Conservation (phyloP, 129 eudicot genomes). For the Centrapalus pauciflorus region DNA sequence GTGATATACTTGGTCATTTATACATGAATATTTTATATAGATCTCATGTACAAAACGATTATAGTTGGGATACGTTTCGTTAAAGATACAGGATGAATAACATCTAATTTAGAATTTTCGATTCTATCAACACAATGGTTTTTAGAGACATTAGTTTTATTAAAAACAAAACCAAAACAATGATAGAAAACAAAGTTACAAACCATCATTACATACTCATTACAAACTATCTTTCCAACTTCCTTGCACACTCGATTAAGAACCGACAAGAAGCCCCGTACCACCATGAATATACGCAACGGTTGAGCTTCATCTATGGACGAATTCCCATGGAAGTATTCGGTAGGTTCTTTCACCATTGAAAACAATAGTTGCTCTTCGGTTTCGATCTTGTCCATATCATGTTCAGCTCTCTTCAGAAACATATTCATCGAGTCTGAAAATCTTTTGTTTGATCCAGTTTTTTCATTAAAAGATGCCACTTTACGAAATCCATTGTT, state of each 20-base stretch:
- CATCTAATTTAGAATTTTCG: no score
- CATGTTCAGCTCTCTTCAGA: conserved; percentile 42
- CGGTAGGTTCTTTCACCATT: conserved; percentile 62
- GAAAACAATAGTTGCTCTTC: conserved; percentile 41
- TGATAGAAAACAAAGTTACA: no score
- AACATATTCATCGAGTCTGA: conserved; percentile 44
- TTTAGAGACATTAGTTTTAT: no score
- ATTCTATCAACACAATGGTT: no score
- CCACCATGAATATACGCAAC: conserved; percentile 71
- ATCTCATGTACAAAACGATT: no score
- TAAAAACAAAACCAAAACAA: no score
- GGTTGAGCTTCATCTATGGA: conserved; percentile 62
- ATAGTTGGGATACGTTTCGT: no score
- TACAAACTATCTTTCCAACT: conserved; percentile 66
- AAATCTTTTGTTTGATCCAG: conserved; percentile 23
- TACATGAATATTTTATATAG: no score
- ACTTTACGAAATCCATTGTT: conserved; percentile 50
- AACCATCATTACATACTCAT: no score
- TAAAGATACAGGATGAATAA: no score
- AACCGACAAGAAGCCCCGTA: conserved; percentile 56
- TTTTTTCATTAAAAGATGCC: conserved; percentile 37
- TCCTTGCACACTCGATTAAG: conserved; percentile 85
- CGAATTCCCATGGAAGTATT: conserved; percentile 62
- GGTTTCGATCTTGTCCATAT: conserved; percentile 34
- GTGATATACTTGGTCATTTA: no score